phyloP scores from a whole-genome alignment of 805 yeast genomes.

The Yamadazyma sp. region DNA sequence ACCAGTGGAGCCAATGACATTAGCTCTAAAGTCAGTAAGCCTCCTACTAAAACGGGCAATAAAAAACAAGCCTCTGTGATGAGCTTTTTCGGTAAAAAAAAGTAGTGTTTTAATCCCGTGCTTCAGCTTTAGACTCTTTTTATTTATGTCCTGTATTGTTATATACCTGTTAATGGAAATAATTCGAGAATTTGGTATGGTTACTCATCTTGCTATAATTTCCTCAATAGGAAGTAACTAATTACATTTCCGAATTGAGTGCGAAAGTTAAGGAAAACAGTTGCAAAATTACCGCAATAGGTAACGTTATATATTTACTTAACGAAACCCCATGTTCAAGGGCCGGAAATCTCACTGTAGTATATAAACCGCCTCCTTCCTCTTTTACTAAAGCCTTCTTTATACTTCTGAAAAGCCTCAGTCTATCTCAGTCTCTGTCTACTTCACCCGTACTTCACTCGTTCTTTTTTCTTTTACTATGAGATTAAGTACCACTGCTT shows the following conservation, averaged over 20 bases:
- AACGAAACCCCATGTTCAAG: slow-evolving; percentile 1
- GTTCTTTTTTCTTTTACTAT: slow-evolving; percentile 10
- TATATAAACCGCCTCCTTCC: slow-evolving; percentile 2
- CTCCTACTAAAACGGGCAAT: slow-evolving; percentile 21
- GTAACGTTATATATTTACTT: slow-evolving; percentile 10
- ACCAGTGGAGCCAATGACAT: too few relatives aligned
- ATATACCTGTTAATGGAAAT: slow-evolving; percentile 6
- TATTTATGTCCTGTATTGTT: slow-evolving; percentile 1
- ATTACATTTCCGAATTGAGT: slow-evolving; percentile 12
- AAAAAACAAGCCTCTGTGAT: slow-evolving; percentile 44
- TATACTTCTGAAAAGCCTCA: neutral
- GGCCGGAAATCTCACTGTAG: neutral
- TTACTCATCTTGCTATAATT: slow-evolving; percentile 1
- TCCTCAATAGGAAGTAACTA: slow-evolving; percentile 7
- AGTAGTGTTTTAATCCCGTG: slow-evolving; percentile 3
- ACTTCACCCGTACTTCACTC: slow-evolving; percentile 10
- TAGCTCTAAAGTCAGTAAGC: slow-evolving; percentile 9
- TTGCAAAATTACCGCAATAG: slow-evolving; percentile 7
- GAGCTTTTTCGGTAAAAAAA: slow-evolving; percentile 46
- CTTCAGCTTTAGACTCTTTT: neutral
- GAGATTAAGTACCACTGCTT: slow-evolving; percentile 18
- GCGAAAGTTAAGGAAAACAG: slow-evolving; percentile 1
- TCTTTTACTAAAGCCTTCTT: slow-evolving; percentile 2
- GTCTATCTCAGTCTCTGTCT: too few relatives aligned
- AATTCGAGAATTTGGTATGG: neutral